phyloP scores from a whole-genome alignment of 2,329 filamentous ascomycete genomes.

The Calonectria crousiana region DNA sequence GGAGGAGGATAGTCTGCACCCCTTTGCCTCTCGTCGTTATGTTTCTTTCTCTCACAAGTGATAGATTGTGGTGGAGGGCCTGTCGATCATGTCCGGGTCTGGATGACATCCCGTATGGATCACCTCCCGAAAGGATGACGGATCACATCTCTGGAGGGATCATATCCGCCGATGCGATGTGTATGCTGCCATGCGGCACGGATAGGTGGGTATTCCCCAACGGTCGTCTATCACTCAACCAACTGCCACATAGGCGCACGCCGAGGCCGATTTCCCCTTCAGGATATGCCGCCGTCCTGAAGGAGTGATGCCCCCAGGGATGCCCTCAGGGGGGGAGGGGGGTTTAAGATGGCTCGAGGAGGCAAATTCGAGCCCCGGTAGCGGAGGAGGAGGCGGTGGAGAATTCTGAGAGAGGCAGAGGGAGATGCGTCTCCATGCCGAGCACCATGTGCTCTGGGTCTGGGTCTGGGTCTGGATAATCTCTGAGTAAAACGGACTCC shows the following conservation, averaged over 20 bases:
- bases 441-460: background rate
- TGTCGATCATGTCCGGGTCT: conserved; percentile 24
- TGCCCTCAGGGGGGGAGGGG: conserved; percentile 7
- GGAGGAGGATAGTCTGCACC: conserved; percentile 2
- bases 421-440: conserved; percentile 18
- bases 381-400: conserved; percentile 19
- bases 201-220: conserved; percentile 16
- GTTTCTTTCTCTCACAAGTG: conserved; percentile 11
- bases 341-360: background rate
- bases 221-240: conserved; percentile 5
- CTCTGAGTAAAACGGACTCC: conserved; percentile 5
- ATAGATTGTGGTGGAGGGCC: conserved; percentile 7
- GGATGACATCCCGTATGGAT: conserved; percentile 16
- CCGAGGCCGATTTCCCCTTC: conserved; percentile 18
- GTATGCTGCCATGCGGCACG: conserved; percentile 10
- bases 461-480: background rate
- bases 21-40: background rate
- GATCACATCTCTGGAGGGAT: conserved; percentile 14
- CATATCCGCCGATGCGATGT: conserved; percentile 20
- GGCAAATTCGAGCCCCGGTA: conserved; percentile 1
- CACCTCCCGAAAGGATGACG: conserved; percentile 10
- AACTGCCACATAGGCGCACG: conserved; percentile 12
- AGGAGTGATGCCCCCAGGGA: conserved; percentile 24
- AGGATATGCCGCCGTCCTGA: conserved; percentile 25
- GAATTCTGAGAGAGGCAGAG: background rate